These are phyloP conservation scores for Carex cristatella DNA, from an alignment of 176 grass and related monocot genomes.

Conservation along the genomic window DNA sequence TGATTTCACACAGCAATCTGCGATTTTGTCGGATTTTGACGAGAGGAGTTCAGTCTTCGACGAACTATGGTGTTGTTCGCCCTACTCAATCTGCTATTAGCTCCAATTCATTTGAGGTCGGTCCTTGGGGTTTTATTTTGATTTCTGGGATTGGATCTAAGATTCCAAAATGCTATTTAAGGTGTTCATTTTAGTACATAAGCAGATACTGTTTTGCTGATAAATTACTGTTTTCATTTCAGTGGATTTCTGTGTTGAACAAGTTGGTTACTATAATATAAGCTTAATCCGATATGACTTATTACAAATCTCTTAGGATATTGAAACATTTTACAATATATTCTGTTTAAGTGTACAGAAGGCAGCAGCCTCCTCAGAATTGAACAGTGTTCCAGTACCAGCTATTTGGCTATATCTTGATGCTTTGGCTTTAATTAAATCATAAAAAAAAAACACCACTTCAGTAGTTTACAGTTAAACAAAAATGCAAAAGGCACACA, in stretches of 20 bases:
- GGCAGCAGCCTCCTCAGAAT: not conserved
- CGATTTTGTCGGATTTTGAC: not conserved
- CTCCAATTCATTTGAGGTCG: conserved; percentile 38
- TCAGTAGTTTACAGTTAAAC: not conserved
- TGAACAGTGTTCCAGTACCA: not conserved
- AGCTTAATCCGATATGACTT: not conserved
- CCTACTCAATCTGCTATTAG: not conserved
- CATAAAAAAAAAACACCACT: not conserved
- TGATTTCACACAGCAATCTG: not conserved
- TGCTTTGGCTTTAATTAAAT: not conserved
- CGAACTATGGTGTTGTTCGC: not conserved
- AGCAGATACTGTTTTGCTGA: too few relatives aligned
- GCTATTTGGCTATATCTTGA: not conserved
- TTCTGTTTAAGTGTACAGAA: not conserved
- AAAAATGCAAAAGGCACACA: not conserved
- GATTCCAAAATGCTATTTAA: not conserved
- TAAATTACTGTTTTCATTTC: not conserved
- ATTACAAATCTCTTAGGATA: not conserved
- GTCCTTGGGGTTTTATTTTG: not conserved
- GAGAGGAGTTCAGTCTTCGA: not conserved
- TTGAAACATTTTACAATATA: not conserved
- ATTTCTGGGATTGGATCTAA: not conserved
- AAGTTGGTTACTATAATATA: not conserved
- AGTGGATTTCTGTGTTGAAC: not conserved
- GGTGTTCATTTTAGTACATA: not conserved